phyloP scores from a whole-genome alignment of 768 basidiomycete species.

The Clavaria fumosa region DNA sequence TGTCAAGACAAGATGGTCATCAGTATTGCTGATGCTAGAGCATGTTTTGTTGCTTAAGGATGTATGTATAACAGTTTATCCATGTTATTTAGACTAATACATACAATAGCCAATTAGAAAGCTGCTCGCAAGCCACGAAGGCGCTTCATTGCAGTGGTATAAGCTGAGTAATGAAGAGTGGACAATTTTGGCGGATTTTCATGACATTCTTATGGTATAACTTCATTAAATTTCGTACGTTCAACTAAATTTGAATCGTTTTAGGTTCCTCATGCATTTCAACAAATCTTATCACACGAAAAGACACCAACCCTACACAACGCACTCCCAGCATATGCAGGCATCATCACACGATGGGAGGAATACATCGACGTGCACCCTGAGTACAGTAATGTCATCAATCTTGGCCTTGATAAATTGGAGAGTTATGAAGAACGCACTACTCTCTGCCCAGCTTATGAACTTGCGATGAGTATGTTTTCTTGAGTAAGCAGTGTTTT shows the following conservation, averaged over 20 bases:
- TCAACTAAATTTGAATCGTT: not conserved
- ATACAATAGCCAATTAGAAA: too few species aligned
- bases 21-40: slow-evolving; percentile 18
- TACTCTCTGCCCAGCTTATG: slow-evolving; percentile 14
- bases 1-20: slow-evolving; percentile 18
- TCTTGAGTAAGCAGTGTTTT: too few species aligned
- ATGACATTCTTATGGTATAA: slow-evolving; percentile 16
- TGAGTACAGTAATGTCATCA: slow-evolving; percentile 10
- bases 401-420: slow-evolving; percentile 18
- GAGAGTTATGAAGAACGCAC: slow-evolving; percentile 11
- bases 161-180: slow-evolving; percentile 14
- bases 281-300: slow-evolving; percentile 18
- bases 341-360: slow-evolving; percentile 15
- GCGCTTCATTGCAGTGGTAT: too few species aligned
- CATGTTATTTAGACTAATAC: too few species aligned
- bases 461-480: slow-evolving; percentile 15
- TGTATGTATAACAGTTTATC: too few species aligned
- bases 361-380: slow-evolving; percentile 6
- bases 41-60: slow-evolving; percentile 13
- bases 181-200: slow-evolving; percentile 12
- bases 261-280: slow-evolving; percentile 21
- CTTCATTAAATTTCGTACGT: not conserved
- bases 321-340: slow-evolving; percentile 16
- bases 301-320: slow-evolving; percentile 17
- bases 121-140: too few species aligned